Percentiles rank a stretch among this genome's conserved stretches.
phyloP scores from a whole-genome alignment of 2,329 filamentous ascomycete species.

The Trichophyton schoenleinii region DNA sequence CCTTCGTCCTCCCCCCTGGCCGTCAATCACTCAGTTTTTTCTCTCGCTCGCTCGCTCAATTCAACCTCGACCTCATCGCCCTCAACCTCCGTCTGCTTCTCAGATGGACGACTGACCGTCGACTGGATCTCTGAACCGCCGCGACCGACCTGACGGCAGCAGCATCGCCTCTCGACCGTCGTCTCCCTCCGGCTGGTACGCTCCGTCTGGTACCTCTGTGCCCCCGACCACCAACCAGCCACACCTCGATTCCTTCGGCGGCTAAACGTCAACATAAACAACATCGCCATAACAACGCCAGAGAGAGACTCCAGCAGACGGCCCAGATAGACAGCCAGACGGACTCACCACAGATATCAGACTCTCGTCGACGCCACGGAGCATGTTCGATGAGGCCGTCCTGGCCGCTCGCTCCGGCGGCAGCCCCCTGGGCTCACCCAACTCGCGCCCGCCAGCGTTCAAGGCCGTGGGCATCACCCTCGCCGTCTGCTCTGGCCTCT shows the following conservation, averaged over 20 bases:
- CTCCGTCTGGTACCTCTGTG: too few relatives aligned
- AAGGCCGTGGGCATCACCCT: slow-evolving; percentile 79
- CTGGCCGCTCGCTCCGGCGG: slow-evolving; percentile 16
- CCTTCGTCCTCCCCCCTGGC: too few relatives aligned
- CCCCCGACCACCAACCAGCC: not conserved
- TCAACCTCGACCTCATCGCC: too few relatives aligned
- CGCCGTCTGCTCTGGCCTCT: slow-evolving; percentile 74
- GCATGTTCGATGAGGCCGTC: not conserved
- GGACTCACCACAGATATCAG: not conserved
- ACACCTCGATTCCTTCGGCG: not conserved
- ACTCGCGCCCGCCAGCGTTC: slow-evolving; percentile 47
- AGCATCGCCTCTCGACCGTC: too few relatives aligned
- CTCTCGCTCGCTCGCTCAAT: too few relatives aligned
- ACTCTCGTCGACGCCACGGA: not conserved
- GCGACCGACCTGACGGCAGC: too few relatives aligned
- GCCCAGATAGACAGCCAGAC: not conserved
- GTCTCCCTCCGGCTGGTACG: too few relatives aligned
- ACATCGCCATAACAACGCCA: not conserved
- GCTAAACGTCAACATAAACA: not conserved
- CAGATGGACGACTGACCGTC: too few relatives aligned
- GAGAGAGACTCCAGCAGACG: not conserved
- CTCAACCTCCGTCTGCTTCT: too few relatives aligned
- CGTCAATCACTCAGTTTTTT: too few relatives aligned
- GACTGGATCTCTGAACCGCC: too few relatives aligned
- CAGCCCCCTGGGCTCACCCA: slow-evolving; percentile 14